Conservation (phyloP, 192 early-diverging fungal genomes). For the Backusella australiensis region DNA sequence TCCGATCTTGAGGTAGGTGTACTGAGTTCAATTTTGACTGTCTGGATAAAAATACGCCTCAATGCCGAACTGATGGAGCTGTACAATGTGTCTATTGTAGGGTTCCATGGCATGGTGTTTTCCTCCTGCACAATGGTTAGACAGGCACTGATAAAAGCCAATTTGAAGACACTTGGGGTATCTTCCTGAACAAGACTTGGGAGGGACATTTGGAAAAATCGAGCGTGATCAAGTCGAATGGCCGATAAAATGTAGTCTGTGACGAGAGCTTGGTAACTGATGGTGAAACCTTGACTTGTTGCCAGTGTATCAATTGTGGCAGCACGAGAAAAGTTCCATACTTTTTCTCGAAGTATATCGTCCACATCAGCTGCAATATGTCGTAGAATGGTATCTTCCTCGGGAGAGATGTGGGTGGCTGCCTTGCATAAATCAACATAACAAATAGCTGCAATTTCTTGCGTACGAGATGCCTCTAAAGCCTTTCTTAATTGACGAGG, state of each 20-base stretch:
- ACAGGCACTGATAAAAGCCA: conserved; percentile 76
- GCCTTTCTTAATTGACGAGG: conserved; percentile 43
- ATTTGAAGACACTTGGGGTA: conserved; percentile 67
- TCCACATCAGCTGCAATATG: conserved; percentile 68
- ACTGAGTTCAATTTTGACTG: conserved; percentile 18
- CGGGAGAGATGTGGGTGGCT: conserved; percentile 56
- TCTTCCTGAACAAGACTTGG: conserved; percentile 63
- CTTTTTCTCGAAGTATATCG: conserved; percentile 56
- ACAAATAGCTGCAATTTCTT: conserved; percentile 63
- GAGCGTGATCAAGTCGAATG: conserved; percentile 66
- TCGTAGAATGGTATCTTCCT: conserved; percentile 52
- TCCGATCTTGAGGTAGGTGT: conserved; percentile 52
- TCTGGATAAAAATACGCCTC: conserved; percentile 61
- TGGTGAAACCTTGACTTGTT: conserved; percentile 38
- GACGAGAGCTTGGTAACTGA: conserved; percentile 70
- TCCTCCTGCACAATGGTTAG: conserved; percentile 61
- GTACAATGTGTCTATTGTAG: conserved; percentile 48
- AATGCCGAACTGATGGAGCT: conserved; percentile 56
- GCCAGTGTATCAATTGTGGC: background rate
- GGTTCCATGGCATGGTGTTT: conserved; percentile 64
- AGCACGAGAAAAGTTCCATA: conserved; percentile 25
- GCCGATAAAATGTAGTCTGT: conserved; percentile 65
- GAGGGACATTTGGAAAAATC: conserved; percentile 62
- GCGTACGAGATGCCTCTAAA: conserved; percentile 45
- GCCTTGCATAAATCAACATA: conserved; percentile 75